Evolutionary conservation across 306 rosid species (phyloP).

Genomic region (Geum urbanum): DNA sequence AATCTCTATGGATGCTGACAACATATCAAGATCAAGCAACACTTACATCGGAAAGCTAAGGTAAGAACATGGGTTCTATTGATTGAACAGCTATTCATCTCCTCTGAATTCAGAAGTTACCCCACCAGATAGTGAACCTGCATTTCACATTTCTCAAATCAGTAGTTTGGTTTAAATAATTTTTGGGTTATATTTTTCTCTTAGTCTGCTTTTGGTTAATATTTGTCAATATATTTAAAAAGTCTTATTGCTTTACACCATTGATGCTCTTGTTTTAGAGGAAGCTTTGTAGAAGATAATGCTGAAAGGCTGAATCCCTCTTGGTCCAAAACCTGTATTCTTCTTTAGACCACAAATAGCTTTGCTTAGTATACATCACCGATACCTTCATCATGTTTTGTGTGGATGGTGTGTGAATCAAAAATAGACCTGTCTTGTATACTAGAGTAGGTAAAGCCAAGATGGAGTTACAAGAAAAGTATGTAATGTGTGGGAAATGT

Average conservation of each 20-base stretch:
- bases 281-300: slow-evolving; percentile 8
- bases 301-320: neutral
- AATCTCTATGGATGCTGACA: slow-evolving; percentile 86
- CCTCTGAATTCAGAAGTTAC: neutral
- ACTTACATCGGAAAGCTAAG: slow-evolving; percentile 86
- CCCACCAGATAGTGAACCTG: too few species aligned
- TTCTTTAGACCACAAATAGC: neutral
- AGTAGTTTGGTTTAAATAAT: neutral
- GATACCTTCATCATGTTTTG: neutral
- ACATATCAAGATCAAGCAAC: slow-evolving; percentile 79
- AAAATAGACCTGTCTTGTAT: neutral
- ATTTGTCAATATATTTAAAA: neutral
- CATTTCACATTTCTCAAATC: neutral
- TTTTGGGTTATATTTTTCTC: neutral
- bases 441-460: neutral
- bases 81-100: neutral
- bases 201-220: neutral
- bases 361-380: neutral
- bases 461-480: neutral
- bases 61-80: slow-evolving; percentile 25
- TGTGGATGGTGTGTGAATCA: neutral
- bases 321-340: neutral
- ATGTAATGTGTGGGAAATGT: neutral
- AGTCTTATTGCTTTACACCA: neutral
- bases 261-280: neutral